These are phyloP conservation scores for Trypanosoma vivax DNA, from an alignment of 208 protist genomes.

Conservation along the genomic window DNA sequence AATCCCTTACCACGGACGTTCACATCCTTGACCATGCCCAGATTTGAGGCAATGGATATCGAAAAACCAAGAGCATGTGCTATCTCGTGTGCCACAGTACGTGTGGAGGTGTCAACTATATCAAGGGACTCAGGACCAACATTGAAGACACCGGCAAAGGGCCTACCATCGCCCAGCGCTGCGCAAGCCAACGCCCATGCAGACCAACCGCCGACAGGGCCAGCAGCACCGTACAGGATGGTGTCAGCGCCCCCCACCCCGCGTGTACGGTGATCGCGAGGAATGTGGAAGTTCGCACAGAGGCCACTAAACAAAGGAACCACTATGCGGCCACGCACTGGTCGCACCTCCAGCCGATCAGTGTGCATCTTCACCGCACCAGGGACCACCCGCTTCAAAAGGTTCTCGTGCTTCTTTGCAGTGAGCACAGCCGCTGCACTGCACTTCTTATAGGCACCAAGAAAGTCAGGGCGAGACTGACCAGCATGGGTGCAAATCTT, in stretches of 20 bases:
- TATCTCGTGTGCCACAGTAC: conserved; percentile 35
- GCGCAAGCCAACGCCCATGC: conserved; percentile 55
- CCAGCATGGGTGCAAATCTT: conserved; percentile 30
- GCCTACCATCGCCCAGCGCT: conserved; percentile 9
- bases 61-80: background rate
- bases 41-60: background rate
- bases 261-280: conserved; percentile 20
- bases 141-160: conserved; percentile 42
- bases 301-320: conserved; percentile 10
- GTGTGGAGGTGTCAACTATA: conserved; percentile 6
- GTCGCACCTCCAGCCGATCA: conserved; percentile 43
- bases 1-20: background rate
- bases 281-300: conserved; percentile 40
- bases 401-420: conserved; percentile 12
- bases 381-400: conserved; percentile 30
- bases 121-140: conserved; percentile 28
- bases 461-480: conserved; percentile 10
- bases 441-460: conserved; percentile 17
- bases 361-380: conserved; percentile 31
- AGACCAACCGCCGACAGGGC: conserved; percentile 21
- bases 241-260: conserved; percentile 45
- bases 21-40: background rate
- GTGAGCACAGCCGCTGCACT: conserved; percentile 26
- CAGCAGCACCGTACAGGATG: conserved; percentile 54
- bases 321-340: conserved; percentile 10